phyloP scores from a whole-genome alignment of 257 asterid species.

The Jacaranda copaia region DNA sequence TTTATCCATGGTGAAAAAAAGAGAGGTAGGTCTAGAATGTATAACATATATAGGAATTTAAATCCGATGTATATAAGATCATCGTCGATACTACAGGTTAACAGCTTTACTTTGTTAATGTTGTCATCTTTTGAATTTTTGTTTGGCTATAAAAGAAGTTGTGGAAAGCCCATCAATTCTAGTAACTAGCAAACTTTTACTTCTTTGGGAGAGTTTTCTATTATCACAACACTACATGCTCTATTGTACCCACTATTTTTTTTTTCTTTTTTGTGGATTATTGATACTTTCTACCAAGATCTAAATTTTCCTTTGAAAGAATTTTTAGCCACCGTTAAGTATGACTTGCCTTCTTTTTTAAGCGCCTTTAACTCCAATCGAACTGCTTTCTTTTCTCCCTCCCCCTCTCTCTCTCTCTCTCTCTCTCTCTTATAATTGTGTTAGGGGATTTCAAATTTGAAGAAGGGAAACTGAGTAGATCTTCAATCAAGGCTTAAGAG shows the following conservation, averaged over 20 bases:
- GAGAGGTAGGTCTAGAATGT: conserved; percentile 90
- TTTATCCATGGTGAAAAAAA: conserved; percentile 59
- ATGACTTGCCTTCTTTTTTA: background rate
- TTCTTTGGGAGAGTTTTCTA: conserved; percentile 62
- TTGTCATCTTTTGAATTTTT: conserved; percentile 62
- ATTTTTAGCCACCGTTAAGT: background rate
- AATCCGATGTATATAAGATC: conserved; percentile 56
- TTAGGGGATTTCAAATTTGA: conserved; percentile 14
- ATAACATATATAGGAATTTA: conserved; percentile 80
- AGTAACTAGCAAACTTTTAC: conserved; percentile 66
- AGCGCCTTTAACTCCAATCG: background rate
- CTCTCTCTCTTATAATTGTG: background rate
- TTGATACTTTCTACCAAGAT: conserved; percentile 20
- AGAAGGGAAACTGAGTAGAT: background rate
- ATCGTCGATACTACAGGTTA: conserved; percentile 46
- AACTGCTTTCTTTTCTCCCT: background rate
- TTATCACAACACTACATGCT: background rate
- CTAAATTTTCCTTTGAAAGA: conserved; percentile 14
- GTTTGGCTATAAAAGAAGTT: conserved; percentile 59
- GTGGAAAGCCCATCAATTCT: conserved; percentile 61
- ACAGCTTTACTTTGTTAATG: conserved; percentile 67
- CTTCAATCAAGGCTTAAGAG: background rate
- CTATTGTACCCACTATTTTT: background rate
- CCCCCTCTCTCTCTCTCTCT: too few relatives aligned
- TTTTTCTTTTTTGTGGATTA: background rate